phyloP scores from a whole-genome alignment of 371 early-diverging fungal genomes.

The Capillidium rhysosporum region DNA sequence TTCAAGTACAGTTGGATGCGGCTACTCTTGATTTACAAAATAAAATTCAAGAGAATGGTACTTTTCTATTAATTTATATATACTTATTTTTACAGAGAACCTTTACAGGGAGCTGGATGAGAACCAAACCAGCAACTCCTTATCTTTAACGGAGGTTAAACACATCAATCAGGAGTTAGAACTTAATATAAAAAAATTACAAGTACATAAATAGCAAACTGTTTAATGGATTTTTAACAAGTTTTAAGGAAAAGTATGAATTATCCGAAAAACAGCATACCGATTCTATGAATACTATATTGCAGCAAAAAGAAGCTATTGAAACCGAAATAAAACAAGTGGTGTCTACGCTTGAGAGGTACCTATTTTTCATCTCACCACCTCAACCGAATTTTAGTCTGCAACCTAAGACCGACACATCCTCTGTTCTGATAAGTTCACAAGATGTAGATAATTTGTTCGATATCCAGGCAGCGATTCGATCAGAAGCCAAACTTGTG shows the following conservation, averaged over 20 bases:
- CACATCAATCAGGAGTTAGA: background rate
- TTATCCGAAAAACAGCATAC: background rate
- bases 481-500: no score
- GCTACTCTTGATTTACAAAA: conserved; percentile 2
- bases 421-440: no score
- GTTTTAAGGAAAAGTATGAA: background rate
- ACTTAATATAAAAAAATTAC: background rate
- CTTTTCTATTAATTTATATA: no score
- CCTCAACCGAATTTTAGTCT: no score
- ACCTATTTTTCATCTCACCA: background rate
- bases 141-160: background rate
- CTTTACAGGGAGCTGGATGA: background rate
- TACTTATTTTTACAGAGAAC: background rate
- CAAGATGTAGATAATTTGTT: no score
- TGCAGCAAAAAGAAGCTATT: background rate
- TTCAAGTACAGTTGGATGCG: background rate
- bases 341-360: background rate
- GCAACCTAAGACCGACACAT: no score
- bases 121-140: background rate
- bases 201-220: background rate
- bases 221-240: no score
- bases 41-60: conserved; percentile 4
- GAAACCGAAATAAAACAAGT: background rate
- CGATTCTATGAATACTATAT: background rate
- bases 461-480: no score